A percentile compares a stretch with the other conserved stretches of the same genome.
Evolutionary conservation across 148 eudicot genomes (phyloP).

Genomic region (Fagopyrum esculentum): DNA sequence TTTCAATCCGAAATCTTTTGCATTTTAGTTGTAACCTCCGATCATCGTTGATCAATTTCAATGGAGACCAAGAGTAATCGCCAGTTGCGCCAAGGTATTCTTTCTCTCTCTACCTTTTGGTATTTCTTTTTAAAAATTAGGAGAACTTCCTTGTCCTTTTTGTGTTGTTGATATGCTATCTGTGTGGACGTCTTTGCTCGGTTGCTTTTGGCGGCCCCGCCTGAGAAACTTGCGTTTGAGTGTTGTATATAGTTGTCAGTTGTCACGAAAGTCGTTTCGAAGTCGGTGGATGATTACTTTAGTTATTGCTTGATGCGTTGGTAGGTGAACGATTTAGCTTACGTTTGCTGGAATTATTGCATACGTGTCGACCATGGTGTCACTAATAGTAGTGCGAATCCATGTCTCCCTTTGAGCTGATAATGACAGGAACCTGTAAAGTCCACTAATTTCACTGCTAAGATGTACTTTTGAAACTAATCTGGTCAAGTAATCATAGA

Average conservation of each 20-base stretch:
- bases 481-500: no score
- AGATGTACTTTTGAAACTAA: neutral
- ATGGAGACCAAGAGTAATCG: slow-evolving; percentile 72
- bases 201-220: slow-evolving; percentile 8
- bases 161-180: neutral
- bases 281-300: neutral
- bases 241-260: neutral
- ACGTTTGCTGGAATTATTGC: neutral
- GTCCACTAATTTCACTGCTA: no score
- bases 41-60: slow-evolving; percentile 20
- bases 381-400: no score
- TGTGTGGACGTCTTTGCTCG: neutral
- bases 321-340: neutral
- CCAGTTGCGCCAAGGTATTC: slow-evolving; percentile 53
- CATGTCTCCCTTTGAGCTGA: no score
- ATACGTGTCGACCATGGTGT: neutral
- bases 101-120: neutral
- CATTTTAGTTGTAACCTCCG: slow-evolving; percentile 11
- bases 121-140: neutral
- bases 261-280: no score
- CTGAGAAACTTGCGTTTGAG: neutral
- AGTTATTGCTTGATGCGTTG: neutral
- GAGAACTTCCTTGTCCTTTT: neutral
- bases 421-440: no score
- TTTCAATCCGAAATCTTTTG: slow-evolving; percentile 12